These are phyloP conservation scores for Alternaria postmessia DNA, from an alignment of 2,329 filamentous ascomycete species.

Conservation along the genomic window DNA sequence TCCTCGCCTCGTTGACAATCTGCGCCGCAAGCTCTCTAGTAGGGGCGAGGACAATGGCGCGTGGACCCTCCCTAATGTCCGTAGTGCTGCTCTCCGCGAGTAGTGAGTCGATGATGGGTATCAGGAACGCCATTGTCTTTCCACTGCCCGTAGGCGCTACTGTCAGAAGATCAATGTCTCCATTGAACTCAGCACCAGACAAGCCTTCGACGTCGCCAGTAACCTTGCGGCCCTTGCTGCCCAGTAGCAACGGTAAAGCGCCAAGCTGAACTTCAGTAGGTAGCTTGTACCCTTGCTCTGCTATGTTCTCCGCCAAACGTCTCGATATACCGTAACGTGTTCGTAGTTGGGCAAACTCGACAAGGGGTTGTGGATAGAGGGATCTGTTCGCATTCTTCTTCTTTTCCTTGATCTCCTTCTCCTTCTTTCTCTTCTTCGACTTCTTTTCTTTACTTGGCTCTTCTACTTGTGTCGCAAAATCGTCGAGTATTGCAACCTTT, in stretches of 20 bases:
- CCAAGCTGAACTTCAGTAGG: constrained; percentile 96
- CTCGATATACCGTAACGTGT: constrained; percentile 76
- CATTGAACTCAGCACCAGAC: constrained; percentile 33
- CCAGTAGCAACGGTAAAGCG: constrained; percentile 79
- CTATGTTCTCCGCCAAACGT: constrained; percentile 78
- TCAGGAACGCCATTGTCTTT: constrained; percentile 92
- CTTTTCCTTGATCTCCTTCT: constrained; percentile 49
- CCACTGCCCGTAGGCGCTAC: constrained; percentile 95
- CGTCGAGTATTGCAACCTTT: constrained; percentile 79
- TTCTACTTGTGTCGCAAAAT: constrained; percentile 46
- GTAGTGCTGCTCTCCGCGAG: constrained; percentile 39
- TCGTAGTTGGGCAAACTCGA: constrained; percentile 76
- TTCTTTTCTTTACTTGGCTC: constrained; percentile 63
- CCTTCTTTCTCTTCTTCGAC: constrained; percentile 60
- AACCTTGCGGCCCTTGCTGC: constrained; percentile 45
- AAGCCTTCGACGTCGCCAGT: constrained; percentile 52
- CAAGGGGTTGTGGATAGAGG: constrained; percentile 81
- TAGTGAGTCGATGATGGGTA: constrained; percentile 83
- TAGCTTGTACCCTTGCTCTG: constrained; percentile 81
- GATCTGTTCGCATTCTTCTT: constrained; percentile 65
- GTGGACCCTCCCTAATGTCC: constrained; percentile 34
- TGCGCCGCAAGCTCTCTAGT: constrained; percentile 61
- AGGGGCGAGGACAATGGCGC: constrained; percentile 58
- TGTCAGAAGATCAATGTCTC: constrained; percentile 77
- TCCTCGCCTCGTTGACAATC: constrained; percentile 75